Percentiles rank a stretch among this genome's conserved stretches.
These are phyloP conservation scores for Nectriaceae sp. DNA, from an alignment of 2,329 filamentous ascomycete species.

Conservation along the genomic window DNA sequence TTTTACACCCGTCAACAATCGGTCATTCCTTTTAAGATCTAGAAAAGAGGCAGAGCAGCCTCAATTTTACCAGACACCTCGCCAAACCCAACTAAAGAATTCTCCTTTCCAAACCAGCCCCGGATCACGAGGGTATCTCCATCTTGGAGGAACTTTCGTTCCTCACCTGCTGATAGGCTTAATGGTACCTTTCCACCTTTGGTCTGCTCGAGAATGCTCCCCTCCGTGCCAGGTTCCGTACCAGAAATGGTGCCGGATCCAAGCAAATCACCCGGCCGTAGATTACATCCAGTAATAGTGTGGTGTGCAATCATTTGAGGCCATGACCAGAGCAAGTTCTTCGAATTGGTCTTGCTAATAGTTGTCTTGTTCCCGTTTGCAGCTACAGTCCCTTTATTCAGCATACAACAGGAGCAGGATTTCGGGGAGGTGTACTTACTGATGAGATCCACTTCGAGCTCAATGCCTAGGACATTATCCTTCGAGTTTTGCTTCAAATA, in stretches of 20 bases:
- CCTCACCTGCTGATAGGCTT: slow-evolving; percentile 62
- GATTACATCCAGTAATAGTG: slow-evolving; percentile 73
- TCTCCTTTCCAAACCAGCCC: slow-evolving; percentile 66
- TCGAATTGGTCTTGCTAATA: slow-evolving; percentile 42
- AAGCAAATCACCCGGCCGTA: slow-evolving; percentile 73
- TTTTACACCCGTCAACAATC: no score
- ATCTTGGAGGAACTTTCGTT: slow-evolving; percentile 72
- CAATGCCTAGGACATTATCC: slow-evolving; percentile 38
- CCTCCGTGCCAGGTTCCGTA: slow-evolving; percentile 61
- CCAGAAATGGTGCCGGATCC: slow-evolving; percentile 78
- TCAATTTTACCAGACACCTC: slow-evolving; percentile 66
- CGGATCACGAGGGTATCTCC: slow-evolving; percentile 69
- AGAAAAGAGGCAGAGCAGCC: slow-evolving; percentile 34
- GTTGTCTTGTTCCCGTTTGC: neutral
- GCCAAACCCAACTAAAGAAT: slow-evolving; percentile 74
- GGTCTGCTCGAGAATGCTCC: slow-evolving; percentile 73
- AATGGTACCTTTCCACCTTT: slow-evolving; percentile 67
- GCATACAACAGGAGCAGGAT: no score
- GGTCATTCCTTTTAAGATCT: slow-evolving; percentile 4
- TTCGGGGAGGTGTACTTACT: no score
- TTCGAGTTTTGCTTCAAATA: slow-evolving; percentile 58
- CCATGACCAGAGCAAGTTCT: slow-evolving; percentile 72
- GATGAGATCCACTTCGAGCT: slow-evolving; percentile 39
- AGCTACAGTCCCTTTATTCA: no score
- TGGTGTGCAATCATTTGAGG: slow-evolving; percentile 85